Evolutionary conservation across 176 grass and related monocot species (phyloP).

Genomic region (Ananas comosus): DNA sequence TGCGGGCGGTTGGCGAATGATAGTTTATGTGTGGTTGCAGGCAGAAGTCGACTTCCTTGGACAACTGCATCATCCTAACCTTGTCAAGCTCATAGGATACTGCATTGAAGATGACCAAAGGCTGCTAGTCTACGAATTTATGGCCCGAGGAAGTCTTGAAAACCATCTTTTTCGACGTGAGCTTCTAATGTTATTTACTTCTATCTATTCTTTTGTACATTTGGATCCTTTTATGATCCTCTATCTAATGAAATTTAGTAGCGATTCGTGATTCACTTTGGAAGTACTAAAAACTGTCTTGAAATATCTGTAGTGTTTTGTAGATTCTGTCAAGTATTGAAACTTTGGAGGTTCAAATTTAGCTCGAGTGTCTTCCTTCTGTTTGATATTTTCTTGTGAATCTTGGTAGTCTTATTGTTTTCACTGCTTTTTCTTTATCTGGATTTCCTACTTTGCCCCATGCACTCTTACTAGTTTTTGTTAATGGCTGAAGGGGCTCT

Average conservation of each 20-base stretch:
- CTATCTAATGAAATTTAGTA: no score
- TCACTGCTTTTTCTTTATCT: neutral
- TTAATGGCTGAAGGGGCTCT: constrained; percentile 61
- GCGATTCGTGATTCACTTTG: no score
- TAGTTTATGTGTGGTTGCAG: constrained; percentile 25
- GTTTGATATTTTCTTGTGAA: neutral
- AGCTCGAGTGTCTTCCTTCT: neutral
- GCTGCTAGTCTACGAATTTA: constrained; percentile 97
- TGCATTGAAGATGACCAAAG: constrained; percentile 96
- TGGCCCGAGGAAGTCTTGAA: constrained; percentile 95
- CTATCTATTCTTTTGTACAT: no score
- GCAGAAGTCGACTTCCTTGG: constrained; percentile 96
- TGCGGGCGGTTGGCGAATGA: neutral
- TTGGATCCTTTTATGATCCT: no score
- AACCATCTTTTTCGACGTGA: constrained; percentile 99
- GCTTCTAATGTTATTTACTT: constrained; percentile 14
- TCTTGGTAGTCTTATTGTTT: constrained; percentile 5
- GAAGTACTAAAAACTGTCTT: no score
- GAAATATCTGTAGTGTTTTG: no score
- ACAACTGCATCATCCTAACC: constrained; percentile 90
- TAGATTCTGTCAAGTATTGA: neutral
- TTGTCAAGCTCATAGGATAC: constrained; percentile 98
- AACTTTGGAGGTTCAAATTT: neutral
- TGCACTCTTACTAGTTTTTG: constrained; percentile 31
- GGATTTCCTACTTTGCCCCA: neutral